A percentile compares a stretch with the other conserved stretches of the same genome.
phyloP scores from a whole-genome alignment of 768 basidiomycete genomes.

The Suillus weaverae region DNA sequence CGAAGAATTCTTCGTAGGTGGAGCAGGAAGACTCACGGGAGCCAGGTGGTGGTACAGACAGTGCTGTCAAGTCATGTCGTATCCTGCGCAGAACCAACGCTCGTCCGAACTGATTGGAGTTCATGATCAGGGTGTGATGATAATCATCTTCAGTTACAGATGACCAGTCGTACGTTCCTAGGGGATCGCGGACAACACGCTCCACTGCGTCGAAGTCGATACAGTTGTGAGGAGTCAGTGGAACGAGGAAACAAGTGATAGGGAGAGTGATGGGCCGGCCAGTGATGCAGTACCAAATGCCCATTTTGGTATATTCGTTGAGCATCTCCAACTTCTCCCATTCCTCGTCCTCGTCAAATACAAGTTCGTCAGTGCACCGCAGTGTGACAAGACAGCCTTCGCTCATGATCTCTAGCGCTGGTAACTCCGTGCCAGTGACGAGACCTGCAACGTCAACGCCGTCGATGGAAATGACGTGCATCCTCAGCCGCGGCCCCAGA shows the following conservation, averaged over 20 bases:
- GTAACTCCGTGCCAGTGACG: constrained; percentile 63
- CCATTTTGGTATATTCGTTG: constrained; percentile 62
- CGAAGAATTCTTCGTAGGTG: constrained; percentile 63
- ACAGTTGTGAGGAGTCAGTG: constrained; percentile 47
- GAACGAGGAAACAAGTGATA: constrained; percentile 66
- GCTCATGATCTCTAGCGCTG: constrained; percentile 43
- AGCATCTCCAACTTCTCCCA: constrained; percentile 50
- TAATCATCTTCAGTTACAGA: constrained; percentile 49
- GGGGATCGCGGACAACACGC: constrained; percentile 46
- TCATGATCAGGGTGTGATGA: constrained; percentile 53
- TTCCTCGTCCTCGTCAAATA: constrained; percentile 51
- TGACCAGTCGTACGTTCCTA: constrained; percentile 57
- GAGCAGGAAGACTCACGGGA: constrained; percentile 46
- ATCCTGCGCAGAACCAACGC: constrained; percentile 56
- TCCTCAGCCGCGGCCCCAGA: constrained; percentile 53
- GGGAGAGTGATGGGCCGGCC: constrained; percentile 51
- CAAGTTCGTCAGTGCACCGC: constrained; percentile 45
- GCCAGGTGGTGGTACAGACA: constrained; percentile 53
- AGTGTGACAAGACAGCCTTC: constrained; percentile 36
- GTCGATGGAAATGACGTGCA: constrained; percentile 60
- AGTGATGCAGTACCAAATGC: constrained; percentile 64
- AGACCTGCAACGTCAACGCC: constrained; percentile 56
- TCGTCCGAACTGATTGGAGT: constrained; percentile 54
- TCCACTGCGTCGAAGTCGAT: constrained; percentile 63
- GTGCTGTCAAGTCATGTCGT: constrained; percentile 64